Percentiles rank a stretch among this genome's conserved stretches.
phyloP scores from a whole-genome alignment of 2,329 filamentous ascomycete genomes.

The Hypoxylon sp. region DNA sequence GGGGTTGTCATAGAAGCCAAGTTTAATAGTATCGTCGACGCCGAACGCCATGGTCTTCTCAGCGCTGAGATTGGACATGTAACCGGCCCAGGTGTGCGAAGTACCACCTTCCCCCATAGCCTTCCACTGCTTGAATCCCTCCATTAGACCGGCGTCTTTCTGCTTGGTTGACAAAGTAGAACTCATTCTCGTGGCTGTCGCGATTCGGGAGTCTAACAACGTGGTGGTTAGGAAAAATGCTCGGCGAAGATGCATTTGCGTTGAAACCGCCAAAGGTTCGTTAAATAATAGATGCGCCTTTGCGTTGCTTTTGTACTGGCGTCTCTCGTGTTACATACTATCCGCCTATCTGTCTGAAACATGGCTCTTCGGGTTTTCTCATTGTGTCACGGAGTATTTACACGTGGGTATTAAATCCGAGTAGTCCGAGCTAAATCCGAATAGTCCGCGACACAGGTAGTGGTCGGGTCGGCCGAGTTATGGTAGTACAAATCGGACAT shows the following conservation, averaged over 20 bases:
- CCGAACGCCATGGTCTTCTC: conserved; percentile 36
- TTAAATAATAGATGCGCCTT: background rate
- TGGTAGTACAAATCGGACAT: background rate
- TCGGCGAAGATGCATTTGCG: conserved; percentile 21
- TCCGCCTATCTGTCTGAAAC: background rate
- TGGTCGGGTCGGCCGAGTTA: conserved; percentile 26
- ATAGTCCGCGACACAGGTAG: background rate
- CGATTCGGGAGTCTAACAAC: conserved; percentile 16
- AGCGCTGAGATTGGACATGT: conserved; percentile 29
- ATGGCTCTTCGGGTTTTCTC: conserved; percentile 12
- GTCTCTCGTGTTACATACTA: conserved; percentile 1
- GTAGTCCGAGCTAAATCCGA: conserved; percentile 31
- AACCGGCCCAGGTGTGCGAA: conserved; percentile 27
- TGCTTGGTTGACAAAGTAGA: conserved; percentile 24
- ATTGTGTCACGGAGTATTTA: conserved; percentile 17
- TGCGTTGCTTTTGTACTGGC: background rate
- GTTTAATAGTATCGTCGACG: conserved; percentile 38
- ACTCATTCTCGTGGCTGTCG: conserved; percentile 11
- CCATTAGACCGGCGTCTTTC: conserved; percentile 16
- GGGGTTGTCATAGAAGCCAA: conserved; percentile 37
- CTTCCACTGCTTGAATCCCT: conserved; percentile 35
- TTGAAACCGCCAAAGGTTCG: background rate
- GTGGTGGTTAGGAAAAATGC: conserved; percentile 17
- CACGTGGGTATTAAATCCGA: conserved; percentile 27
- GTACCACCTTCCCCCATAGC: conserved; percentile 41